Evolutionary conservation across 805 yeast genomes (phyloP).

Genomic region (Candida tallmaniae): DNA sequence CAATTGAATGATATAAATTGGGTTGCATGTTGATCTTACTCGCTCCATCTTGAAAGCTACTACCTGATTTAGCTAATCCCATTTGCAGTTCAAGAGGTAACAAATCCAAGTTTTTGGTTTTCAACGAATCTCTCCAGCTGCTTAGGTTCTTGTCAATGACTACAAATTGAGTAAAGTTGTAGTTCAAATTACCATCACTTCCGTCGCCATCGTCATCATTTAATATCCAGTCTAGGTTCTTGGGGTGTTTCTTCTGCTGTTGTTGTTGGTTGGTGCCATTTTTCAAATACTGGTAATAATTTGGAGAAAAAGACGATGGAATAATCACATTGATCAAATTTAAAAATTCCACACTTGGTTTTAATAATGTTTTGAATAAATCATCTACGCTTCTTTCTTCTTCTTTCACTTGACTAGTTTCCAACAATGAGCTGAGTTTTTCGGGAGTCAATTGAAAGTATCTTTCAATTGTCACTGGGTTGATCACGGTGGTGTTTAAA

Average conservation of each 20-base stretch:
- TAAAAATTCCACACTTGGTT: constrained; percentile 41
- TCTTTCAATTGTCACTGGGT: constrained; percentile 43
- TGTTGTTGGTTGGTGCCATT: constrained; percentile 16
- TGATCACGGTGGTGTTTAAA: constrained; percentile 42
- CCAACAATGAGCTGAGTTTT: constrained; percentile 31
- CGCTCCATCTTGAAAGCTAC: neutral
- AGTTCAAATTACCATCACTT: constrained; percentile 43
- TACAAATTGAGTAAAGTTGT: constrained; percentile 39
- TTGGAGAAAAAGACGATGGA: constrained; percentile 44
- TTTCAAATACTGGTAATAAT: constrained; percentile 40
- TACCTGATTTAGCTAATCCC: constrained; percentile 24
- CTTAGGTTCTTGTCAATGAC: constrained; percentile 39
- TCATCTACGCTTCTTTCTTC: constrained; percentile 23
- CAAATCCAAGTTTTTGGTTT: constrained; percentile 22
- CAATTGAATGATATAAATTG: constrained; percentile 28
- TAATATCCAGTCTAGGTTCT: constrained; percentile 37
- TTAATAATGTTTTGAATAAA: constrained; percentile 31
- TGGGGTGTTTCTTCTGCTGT: constrained; percentile 16
- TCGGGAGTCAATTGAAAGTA: constrained; percentile 43
- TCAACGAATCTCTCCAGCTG: constrained; percentile 37
- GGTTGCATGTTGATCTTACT: constrained; percentile 7
- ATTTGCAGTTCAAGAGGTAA: constrained; percentile 24
- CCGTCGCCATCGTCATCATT: constrained; percentile 47
- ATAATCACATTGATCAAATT: constrained; percentile 41
- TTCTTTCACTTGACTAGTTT: constrained; percentile 11